phyloP scores from a whole-genome alignment of 139 green algal genomes.

The Zygnema cylindricum region DNA sequence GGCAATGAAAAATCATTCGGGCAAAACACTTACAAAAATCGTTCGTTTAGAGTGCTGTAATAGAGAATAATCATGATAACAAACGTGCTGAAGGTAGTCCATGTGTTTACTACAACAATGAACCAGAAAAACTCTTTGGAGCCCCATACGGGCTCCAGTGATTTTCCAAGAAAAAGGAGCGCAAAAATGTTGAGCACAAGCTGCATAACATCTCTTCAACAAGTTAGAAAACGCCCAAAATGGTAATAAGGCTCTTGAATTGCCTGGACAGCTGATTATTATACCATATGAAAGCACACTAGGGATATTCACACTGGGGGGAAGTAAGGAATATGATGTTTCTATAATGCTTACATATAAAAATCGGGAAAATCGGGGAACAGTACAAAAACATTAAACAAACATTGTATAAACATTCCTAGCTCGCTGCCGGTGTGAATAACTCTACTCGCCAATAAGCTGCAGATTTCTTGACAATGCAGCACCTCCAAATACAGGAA shows the following conservation, averaged over 20 bases:
- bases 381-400: neutral
- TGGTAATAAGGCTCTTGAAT: neutral
- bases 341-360: too few species aligned
- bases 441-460: neutral
- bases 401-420: too few species aligned
- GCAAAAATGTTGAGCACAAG: conserved; percentile 67
- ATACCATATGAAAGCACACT: neutral
- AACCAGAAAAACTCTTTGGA: conserved; percentile 82
- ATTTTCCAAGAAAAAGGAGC: conserved; percentile 75
- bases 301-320: conserved; percentile 2
- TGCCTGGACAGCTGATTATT: neutral
- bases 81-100: conserved; percentile 70
- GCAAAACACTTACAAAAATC: conserved; percentile 70
- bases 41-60: conserved; percentile 61
- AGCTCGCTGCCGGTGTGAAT: neutral
- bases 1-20: too few species aligned
- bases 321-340: too few species aligned
- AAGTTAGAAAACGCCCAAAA: conserved; percentile 14
- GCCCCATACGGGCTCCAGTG: conserved; percentile 87
- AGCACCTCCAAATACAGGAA: neutral
- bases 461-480: neutral
- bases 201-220: conserved; percentile 62
- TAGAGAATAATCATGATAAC: conserved; percentile 74
- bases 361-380: too few species aligned
- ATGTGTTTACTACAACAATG: conserved; percentile 71